Percentiles rank a stretch among this genome's conserved stretches.
Conservation (phyloP, 306 rosid genomes). For the Cucurbita moschata region DNA sequence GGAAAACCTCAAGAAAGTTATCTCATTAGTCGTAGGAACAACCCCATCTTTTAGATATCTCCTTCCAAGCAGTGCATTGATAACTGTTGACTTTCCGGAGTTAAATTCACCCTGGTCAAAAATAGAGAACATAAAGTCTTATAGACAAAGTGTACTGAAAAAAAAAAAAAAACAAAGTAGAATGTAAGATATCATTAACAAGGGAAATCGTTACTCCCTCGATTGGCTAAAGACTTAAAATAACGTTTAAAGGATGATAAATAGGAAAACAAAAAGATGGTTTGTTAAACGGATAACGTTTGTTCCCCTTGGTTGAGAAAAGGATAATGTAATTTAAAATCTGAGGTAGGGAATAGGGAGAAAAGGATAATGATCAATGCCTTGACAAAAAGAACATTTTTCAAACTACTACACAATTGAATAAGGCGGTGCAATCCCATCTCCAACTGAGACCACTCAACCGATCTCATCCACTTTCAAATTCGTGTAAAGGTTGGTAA, state of each 20-base stretch:
- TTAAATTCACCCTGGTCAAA: slow-evolving; percentile 83
- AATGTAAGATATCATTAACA: background rate
- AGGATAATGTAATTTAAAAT: background rate
- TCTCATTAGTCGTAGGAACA: slow-evolving; percentile 96
- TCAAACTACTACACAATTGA: background rate
- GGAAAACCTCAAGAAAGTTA: slow-evolving; percentile 62
- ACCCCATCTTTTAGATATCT: slow-evolving; percentile 90
- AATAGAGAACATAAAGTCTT: slow-evolving; percentile 1
- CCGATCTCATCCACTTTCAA: no score
- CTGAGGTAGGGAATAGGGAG: background rate
- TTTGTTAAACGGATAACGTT: background rate
- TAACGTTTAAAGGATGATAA: background rate
- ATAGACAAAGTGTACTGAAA: background rate
- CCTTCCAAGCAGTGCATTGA: slow-evolving; percentile 93
- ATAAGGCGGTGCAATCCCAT: background rate
- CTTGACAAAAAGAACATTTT: background rate
- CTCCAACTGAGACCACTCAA: no score
- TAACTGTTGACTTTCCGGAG: slow-evolving; percentile 93
- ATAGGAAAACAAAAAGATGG: background rate
- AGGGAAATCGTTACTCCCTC: background rate
- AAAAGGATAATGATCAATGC: background rate
- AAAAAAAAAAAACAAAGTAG: background rate
- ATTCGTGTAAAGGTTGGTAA: no score
- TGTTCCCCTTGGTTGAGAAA: background rate
- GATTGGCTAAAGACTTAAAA: background rate